Evolutionary conservation across 352 stramenopile species (phyloP).

Genomic region (Peronosclerospora sorghi): DNA sequence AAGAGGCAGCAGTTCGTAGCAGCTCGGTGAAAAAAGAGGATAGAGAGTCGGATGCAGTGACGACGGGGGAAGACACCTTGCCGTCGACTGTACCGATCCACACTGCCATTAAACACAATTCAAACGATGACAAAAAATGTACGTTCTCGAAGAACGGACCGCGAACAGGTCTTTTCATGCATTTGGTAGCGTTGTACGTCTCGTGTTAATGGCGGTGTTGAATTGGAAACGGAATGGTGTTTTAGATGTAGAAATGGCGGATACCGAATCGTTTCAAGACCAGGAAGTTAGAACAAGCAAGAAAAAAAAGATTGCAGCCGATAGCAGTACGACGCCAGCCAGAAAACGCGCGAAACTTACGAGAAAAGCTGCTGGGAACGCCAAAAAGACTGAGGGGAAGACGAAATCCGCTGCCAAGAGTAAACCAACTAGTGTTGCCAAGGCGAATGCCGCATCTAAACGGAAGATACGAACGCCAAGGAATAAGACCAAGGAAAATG

Average conservation of each 20-base stretch:
- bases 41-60: not conserved
- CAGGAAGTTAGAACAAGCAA: not conserved
- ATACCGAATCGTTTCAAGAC: not conserved
- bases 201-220: constrained; percentile 4
- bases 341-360: constrained; percentile 22
- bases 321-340: constrained; percentile 5
- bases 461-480: constrained; percentile 44
- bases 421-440: constrained; percentile 14
- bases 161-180: constrained; percentile 8
- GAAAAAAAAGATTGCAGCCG: too few relatives aligned
- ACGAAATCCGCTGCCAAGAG: constrained; percentile 1
- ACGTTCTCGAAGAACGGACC: not conserved
- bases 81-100: constrained; percentile 1
- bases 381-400: constrained; percentile 3
- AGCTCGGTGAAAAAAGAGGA: constrained; percentile 7
- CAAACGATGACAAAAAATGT: constrained; percentile 6
- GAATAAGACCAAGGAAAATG: constrained; percentile 51
- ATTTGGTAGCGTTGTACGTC: not conserved
- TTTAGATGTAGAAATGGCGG: constrained; percentile 14
- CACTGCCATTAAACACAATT: not conserved
- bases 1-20: not conserved
- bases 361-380: constrained; percentile 11
- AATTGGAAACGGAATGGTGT: constrained; percentile 12
- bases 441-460: constrained; percentile 31
- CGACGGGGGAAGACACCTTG: constrained; percentile 9